phyloP scores from a whole-genome alignment of 1,284 basidiomycete genomes.

The Coniferiporia sulphurascens region DNA sequence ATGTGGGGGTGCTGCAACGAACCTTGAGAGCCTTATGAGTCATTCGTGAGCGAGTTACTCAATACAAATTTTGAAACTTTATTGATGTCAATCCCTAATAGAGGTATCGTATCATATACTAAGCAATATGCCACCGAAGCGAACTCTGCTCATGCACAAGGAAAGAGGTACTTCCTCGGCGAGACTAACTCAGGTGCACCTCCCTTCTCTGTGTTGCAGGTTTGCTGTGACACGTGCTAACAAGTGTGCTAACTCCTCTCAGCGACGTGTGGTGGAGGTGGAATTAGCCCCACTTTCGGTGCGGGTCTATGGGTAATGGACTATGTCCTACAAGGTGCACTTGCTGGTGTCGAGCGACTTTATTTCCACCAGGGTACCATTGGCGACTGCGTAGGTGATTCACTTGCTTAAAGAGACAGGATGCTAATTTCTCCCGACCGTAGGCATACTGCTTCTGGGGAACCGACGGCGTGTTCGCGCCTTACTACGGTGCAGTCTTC shows the following conservation, averaged over 20 bases:
- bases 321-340: constrained; percentile 39
- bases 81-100: constrained; percentile 11
- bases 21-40: constrained; percentile 36
- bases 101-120: constrained; percentile 37
- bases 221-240: not conserved
- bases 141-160: constrained; percentile 30
- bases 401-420: not conserved
- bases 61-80: not conserved
- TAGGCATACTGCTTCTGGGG: constrained; percentile 42
- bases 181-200: constrained; percentile 41
- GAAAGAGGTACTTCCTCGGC: constrained; percentile 37
- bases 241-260: not conserved
- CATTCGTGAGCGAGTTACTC: constrained; percentile 33
- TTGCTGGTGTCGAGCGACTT: constrained; percentile 36
- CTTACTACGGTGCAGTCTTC: constrained; percentile 39
- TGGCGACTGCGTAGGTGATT: constrained; percentile 33
- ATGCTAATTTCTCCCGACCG: not conserved
- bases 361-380: constrained; percentile 46
- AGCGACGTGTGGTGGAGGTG: constrained; percentile 42
- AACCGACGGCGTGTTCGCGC: constrained; percentile 30
- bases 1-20: constrained; percentile 37
- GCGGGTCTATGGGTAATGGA: constrained; percentile 43
- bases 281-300: constrained; percentile 40
- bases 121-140: constrained; percentile 35
- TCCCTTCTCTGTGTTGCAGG: not conserved